Evolutionary conservation across 2,329 filamentous ascomycete species (phyloP).

Genomic region (Neofusicoccum kwambonambiense): DNA sequence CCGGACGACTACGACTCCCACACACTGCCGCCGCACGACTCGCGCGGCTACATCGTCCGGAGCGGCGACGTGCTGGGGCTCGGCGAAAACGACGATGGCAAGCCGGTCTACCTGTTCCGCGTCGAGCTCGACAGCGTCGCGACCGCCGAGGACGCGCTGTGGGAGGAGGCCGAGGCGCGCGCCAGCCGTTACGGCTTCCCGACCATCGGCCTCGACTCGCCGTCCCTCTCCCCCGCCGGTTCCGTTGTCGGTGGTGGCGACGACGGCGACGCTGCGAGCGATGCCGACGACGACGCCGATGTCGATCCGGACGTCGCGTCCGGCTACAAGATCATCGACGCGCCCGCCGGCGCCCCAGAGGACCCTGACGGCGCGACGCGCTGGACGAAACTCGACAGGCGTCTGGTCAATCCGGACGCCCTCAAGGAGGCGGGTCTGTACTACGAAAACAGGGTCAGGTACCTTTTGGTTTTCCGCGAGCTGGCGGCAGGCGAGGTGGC

Average conservation of each 20-base stretch:
- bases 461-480: slow-evolving; percentile 22
- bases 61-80: slow-evolving; percentile 13
- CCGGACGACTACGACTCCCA: not conserved
- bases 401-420: slow-evolving; percentile 23
- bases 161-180: slow-evolving; percentile 14
- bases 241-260: not conserved
- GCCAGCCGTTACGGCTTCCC: slow-evolving; percentile 20
- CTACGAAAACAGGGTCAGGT: slow-evolving; percentile 23
- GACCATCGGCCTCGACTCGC: not conserved
- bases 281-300: not conserved
- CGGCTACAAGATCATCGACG: slow-evolving; percentile 4
- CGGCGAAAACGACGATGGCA: not conserved
- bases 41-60: not conserved
- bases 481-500: slow-evolving; percentile 23
- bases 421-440: slow-evolving; percentile 22
- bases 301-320: slow-evolving; percentile 19
- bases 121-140: not conserved
- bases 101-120: not conserved
- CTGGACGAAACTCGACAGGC: slow-evolving; percentile 26
- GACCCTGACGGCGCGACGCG: not conserved
- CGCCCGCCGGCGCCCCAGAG: not conserved
- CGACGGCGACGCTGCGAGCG: not conserved
- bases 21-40: not conserved
- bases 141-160: not conserved
- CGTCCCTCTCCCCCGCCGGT: too few relatives aligned